Evolutionary conservation across 306 rosid species (phyloP), one percentile per base, ranked within the genome.

Genomic region (Dryas drummondii): DNA sequence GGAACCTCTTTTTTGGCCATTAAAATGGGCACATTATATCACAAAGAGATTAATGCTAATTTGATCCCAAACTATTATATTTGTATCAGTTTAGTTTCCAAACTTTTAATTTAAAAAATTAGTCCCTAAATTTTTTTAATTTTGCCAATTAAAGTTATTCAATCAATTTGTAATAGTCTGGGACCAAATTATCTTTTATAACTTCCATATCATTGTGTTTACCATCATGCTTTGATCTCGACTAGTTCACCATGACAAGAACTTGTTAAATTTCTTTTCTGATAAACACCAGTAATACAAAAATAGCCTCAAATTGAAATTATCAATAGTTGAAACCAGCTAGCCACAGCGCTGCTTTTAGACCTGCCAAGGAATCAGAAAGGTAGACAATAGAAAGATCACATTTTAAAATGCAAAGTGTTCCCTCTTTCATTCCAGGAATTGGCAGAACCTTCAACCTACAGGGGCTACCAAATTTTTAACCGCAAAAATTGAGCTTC

Each of bases 401-500:
- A 7, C 67, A 54, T 2, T 68, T 47, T 1, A 22, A 78, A 61
- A 27, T 58, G 32, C 60, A 4, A 53, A 4, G 19, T 54, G 53
- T 62, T 27, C 68, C 44, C 42, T 37, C 61, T 62, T 65, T 59
- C 32, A 66, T 52, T 68, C 72, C 32, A 13, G 70, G 47, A 80
- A 70, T 59, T 58, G 26, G 76, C 77, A 71, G 74, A 60, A 80
- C 79, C 76, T 22, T 22, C 48, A 60, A 80, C 79, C 76, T 22
- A 37, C 48, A 44, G 19, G 57, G 4, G 62, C 56, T 41, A 80
- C 59, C 11, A 68, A 72, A 79, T 37, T 63, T 77, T 81, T 88
- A 90, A 75, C 75, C 84, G 74, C 89, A 77, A 81, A 91, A 94
- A 82, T 56, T 80, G 75, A 91, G 97, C 78, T 91, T 94, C 96